These are phyloP conservation scores for Tylopilus orsonianus DNA, from an alignment of 1,284 basidiomycete genomes.

Conservation along the genomic window DNA sequence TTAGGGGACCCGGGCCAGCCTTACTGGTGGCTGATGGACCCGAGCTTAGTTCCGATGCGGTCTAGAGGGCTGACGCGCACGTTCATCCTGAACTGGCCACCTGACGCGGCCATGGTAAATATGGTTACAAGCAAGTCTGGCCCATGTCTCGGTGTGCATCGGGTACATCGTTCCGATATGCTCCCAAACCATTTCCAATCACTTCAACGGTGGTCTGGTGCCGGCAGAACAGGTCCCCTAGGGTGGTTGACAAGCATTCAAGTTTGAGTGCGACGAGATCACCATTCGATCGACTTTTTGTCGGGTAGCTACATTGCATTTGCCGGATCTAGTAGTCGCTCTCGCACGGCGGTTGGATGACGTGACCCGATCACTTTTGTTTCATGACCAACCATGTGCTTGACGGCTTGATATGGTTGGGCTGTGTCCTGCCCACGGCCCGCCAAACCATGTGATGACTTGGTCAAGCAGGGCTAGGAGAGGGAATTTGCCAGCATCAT, in stretches of 20 bases:
- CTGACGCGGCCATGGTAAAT: too few species aligned
- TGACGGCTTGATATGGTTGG: background rate
- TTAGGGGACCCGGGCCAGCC: too few species aligned
- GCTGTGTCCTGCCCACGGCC: conserved; percentile 3
- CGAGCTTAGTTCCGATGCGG: conserved; percentile 7
- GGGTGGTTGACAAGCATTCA: too few species aligned
- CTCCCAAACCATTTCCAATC: background rate
- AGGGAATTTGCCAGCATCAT: background rate
- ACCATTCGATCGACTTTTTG: too few species aligned
- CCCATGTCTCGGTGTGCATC: background rate
- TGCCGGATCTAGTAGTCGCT: conserved; percentile 6
- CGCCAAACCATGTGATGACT: conserved; percentile 15
- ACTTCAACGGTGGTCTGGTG: background rate
- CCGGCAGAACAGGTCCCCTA: background rate
- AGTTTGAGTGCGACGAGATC: background rate
- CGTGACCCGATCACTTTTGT: too few species aligned
- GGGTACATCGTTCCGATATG: background rate
- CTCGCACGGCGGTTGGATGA: too few species aligned
- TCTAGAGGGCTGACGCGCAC: conserved; percentile 10
- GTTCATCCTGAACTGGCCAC: background rate
- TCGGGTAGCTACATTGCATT: background rate
- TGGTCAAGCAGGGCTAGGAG: background rate
- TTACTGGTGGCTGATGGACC: conserved; percentile 2
- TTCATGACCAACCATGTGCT: conserved; percentile 10
- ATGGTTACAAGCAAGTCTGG: too few species aligned